Base-by-base conservation (phyloP, 805 yeast species). In the Ogataea pilisensis region DNA sequence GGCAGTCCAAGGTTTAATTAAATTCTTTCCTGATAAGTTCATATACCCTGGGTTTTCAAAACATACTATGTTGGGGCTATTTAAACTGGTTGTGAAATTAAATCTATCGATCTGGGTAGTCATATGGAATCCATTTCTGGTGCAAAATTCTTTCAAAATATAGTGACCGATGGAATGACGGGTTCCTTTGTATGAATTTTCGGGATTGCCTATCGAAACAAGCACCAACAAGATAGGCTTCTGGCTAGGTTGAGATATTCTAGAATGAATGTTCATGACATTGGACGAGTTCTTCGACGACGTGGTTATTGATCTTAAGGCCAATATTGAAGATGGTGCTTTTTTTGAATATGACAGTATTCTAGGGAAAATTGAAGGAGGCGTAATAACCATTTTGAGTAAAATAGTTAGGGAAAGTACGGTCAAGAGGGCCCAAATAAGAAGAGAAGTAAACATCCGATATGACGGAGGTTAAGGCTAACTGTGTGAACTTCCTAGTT, bases 91-190 rank as follows among this genome's bases (percentile, higher is more conserved):
- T 33, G 51, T 38, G 43, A 57, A 51, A 9, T 44, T 52, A 48
- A 58, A 51, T 34, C 48, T 47, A 20, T 62, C 64, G 28, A 48
- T 19, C 16, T 24, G 26, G 26, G 43, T 42, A 17, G 33, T 44
- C 8, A 48, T 41, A 17, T 47, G 31, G 31, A 48, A 51, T 38
- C 57, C 43, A 46, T 52, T 32, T 40, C 51, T 33, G 43, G 37
- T 31, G 19, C 51, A 43, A 20, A 44, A 39, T 30, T 50, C 33
- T 27, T 80, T 66, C 29, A 80, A 62, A 28, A 79, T 57, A 36
- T 70, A 57, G 46, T 85, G 85, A 1, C 95, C 96, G 0, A 81
- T 86, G 44, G 82, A 86, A 55, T 88, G 96, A 27, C 95, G 66
- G 0, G 95, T 84, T 6, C 69, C 68, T 7, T 63, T 61, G 50